Base-by-base conservation (phyloP, 176 grass and related monocot species). In the Phoenix dactylifera region DNA sequence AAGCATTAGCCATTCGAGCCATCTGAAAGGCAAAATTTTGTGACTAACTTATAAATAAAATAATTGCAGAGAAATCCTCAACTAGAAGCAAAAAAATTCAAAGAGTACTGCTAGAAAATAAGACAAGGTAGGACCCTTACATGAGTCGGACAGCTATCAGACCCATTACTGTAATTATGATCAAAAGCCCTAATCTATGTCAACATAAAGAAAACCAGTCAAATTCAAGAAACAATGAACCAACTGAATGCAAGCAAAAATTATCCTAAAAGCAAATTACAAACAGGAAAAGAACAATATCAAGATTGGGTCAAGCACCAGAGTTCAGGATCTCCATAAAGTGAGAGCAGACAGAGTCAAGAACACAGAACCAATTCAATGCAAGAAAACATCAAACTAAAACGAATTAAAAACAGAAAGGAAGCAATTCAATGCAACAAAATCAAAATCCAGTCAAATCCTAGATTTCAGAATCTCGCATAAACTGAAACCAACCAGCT, bases 101-200 rank as follows among this genome's bases (percentile, higher is more conserved):
- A 44, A 44, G 35, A 44, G 9, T 1, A 44, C 1, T 12, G 35
- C 9, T 10, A 26, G 25, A 63, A 22, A 73, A 72, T 51, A 49
- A 23, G 65, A 49, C 65, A 29, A 12, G 6, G 15, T 22, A 76
- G 49, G 25, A 66, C 14, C 22, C 79, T 88, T 87, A 93, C 88
- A 66, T 84, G 68, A 64, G 88, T 88, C 6, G 18, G 51, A 55
- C 84, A 93, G n/a, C 62, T 62, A 50, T 68, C 58, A 53, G 76
- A 72, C 6, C 56, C 65, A 18, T 70, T 26, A 2, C 17, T 72
- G 73, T 82, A 89, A 50, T 76, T 80, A 72, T 93, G 84, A 18
- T 69, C 74, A 20, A 88, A 88, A 57, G 52, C 70, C 35, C 84
- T 80, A 66, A 53, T 57, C 89, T 93, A 0, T 68, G 24, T 58